Evolutionary conservation across 768 basidiomycete genomes (phyloP), one percentile per base, ranked within the genome.

Genomic region (Rubroboletus satanas): DNA sequence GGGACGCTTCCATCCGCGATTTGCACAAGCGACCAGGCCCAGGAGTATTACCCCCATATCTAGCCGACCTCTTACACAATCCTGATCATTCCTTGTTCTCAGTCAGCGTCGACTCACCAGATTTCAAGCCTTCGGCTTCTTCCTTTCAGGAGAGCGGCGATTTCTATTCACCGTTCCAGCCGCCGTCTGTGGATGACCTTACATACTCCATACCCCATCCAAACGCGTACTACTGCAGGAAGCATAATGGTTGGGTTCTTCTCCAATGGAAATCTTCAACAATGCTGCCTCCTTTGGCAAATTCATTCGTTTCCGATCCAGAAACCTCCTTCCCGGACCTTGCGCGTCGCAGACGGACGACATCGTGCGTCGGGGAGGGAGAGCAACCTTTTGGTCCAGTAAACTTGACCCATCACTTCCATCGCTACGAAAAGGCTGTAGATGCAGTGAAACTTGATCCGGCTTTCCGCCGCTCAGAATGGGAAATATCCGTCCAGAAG

Each of bases 191-290:
- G 54, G 81, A 83, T 35, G 87, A 90, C 61, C 74, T 85, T 7
- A 79, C 77, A n/a, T 80, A 78, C 15, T 79, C 89, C 31, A 77
- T 89, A 31, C 90, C 91, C 12, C 90, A 93, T 66, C 85, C 90
- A 5, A 82, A 88, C 60, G 89, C 88, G 14, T 89, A 89, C 66
- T 93, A 88, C 65, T 93, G 90, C 64, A 81, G 83, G 23, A 84
- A 83, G 66, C 87, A 92, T 53, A 88, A 92, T 60, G 85, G 86
- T 7, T 93, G 90, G 90, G 81, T 90, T 33, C 78, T 93, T 37
- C 74, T 92, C 15, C 76, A 74, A 37, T 88, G 87, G 85, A 83
- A 82, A 58, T 79, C 80, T 14, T 84, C 87, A 12, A 74, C 77
- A 18, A 75, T 84, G 36, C 65, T 80, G 9, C 88, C 87, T 3